These are phyloP conservation scores for Penicillium paneum DNA, from an alignment of 2,329 filamentous ascomycete species.

Conservation along the genomic window DNA sequence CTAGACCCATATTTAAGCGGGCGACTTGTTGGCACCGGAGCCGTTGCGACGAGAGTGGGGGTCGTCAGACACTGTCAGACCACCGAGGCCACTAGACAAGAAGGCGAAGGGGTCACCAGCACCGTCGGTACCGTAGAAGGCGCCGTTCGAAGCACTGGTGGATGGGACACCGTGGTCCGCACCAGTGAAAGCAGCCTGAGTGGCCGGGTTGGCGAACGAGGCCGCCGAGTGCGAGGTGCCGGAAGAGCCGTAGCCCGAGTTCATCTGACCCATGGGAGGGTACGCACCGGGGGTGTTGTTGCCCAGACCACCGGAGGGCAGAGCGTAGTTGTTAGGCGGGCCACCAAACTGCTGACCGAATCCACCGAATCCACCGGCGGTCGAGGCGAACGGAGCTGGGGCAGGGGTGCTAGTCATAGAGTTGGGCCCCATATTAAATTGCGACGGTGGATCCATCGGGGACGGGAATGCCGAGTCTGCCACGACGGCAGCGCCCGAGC, in stretches of 20 bases:
- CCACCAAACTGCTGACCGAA: conserved; percentile 78
- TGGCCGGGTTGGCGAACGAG: conserved; percentile 87
- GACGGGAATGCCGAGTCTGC: conserved; percentile 90
- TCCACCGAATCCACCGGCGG: conserved; percentile 64
- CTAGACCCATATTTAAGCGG: conserved; percentile 31
- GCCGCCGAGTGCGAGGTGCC: conserved; percentile 78
- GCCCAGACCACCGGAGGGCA: conserved; percentile 74
- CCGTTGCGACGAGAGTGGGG: conserved; percentile 46
- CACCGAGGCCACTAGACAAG: conserved; percentile 58
- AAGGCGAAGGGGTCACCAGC: conserved; percentile 62
- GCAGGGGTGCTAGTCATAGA: conserved; percentile 84
- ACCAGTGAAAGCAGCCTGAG: conserved; percentile 90
- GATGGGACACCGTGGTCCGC: conserved; percentile 78
- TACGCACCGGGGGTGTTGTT: conserved; percentile 71
- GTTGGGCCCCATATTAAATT: conserved; percentile 79
- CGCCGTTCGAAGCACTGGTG: conserved; percentile 71
- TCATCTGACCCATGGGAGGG: conserved; percentile 64
- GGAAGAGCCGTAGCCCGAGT: conserved; percentile 74
- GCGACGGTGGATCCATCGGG: conserved; percentile 79
- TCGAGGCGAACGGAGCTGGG: conserved; percentile 70
- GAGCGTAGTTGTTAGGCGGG: conserved; percentile 75
- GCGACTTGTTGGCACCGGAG: conserved; percentile 46
- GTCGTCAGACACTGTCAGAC: conserved; percentile 54
- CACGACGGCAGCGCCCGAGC: conserved; percentile 88
- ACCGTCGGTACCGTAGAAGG: conserved; percentile 60